A percentile compares a stretch with the other conserved stretches of the same genome.
Conservation (phyloP, 73 alveolate species). For the Tetrahymena elliotti region DNA sequence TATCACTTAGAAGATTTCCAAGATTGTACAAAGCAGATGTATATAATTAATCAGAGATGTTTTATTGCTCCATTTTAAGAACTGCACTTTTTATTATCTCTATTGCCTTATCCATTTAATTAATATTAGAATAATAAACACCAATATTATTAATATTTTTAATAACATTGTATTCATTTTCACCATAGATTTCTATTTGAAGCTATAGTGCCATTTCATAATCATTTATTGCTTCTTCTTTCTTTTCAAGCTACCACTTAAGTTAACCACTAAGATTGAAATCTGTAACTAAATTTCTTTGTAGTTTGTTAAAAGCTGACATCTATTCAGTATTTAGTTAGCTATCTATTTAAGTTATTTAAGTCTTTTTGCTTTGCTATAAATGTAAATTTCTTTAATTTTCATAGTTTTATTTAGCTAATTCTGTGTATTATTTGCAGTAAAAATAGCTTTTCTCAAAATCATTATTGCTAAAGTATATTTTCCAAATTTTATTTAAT, state of each 20-base stretch:
- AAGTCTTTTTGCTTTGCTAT: background rate
- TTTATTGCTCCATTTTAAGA: background rate
- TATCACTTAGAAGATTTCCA: background rate
- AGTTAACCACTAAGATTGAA: background rate
- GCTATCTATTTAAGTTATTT: background rate
- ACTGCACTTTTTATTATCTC: background rate
- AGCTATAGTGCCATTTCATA: background rate
- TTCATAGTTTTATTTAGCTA: background rate
- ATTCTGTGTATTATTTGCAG: background rate
- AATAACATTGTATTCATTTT: background rate
- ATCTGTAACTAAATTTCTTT: background rate
- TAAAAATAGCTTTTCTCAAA: background rate
- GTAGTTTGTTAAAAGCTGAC: background rate
- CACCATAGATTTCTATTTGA: background rate
- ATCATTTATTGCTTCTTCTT: background rate
- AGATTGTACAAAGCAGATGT: background rate
- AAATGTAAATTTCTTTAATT: background rate
- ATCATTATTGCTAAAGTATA: background rate
- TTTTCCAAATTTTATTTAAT: background rate
- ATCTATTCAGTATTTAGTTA: background rate
- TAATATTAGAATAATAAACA: background rate
- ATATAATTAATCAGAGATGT: background rate
- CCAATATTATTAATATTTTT: background rate
- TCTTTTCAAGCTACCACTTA: background rate
- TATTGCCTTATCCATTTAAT: background rate